Evolutionary conservation across 805 yeast species (phyloP).

Genomic region (Candida corydali): DNA sequence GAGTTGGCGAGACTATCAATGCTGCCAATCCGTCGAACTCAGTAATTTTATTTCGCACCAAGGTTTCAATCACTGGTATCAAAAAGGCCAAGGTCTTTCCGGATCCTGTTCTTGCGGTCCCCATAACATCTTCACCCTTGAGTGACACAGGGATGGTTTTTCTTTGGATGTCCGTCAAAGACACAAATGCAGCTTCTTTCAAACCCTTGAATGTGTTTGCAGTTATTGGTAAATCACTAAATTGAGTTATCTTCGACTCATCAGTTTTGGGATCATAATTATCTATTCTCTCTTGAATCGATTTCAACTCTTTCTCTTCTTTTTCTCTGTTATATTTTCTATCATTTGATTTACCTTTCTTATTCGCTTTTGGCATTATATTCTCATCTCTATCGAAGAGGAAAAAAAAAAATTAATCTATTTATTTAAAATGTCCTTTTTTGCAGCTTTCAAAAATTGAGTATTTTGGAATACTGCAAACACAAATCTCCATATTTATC

Average conservation of each 20-base stretch:
- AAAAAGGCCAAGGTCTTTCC: constrained; percentile 89
- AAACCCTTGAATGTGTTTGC: constrained; percentile 64
- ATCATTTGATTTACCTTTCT: constrained; percentile 14
- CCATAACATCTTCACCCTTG: constrained; percentile 75
- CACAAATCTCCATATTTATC: constrained; percentile 39
- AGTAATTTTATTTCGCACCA: constrained; percentile 69
- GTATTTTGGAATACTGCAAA: constrained; percentile 37
- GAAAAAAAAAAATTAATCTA: not conserved
- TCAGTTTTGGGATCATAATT: constrained; percentile 46
- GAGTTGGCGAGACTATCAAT: constrained; percentile 82
- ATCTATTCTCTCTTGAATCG: constrained; percentile 48
- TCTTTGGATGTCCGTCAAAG: constrained; percentile 82
- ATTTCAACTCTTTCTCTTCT: constrained; percentile 33
- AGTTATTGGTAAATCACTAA: constrained; percentile 77
- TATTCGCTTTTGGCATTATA: constrained; percentile 9
- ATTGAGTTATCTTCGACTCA: constrained; percentile 37
- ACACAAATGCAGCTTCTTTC: constrained; percentile 70
- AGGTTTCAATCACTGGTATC: constrained; percentile 71
- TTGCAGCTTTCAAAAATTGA: constrained; percentile 26
- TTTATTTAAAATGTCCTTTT: constrained; percentile 1
- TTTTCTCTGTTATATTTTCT: constrained; percentile 20
- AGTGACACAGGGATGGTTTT: constrained; percentile 72
- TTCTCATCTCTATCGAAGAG: not conserved
- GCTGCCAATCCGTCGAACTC: constrained; percentile 89
- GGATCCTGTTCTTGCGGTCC: constrained; percentile 87